A percentile compares a stretch with the other conserved stretches of the same genome.
Conservation (phyloP, 257 asterid genomes). For the Primulina eburnea region DNA sequence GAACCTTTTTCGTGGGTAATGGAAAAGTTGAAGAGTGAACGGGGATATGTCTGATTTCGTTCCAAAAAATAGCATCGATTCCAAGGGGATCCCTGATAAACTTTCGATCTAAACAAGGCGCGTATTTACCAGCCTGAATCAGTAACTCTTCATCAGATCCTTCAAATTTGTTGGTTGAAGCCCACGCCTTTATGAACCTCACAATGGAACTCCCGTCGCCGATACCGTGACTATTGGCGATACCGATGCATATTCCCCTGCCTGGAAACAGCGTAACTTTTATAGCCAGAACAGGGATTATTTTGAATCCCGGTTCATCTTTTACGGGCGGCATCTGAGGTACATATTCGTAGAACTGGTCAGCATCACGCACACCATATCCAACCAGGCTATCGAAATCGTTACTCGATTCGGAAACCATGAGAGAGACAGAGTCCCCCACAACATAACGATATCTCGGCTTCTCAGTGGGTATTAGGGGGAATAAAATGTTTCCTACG, state of each 20-base stretch:
- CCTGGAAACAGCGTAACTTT: conserved; percentile 35
- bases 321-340: conserved; percentile 24
- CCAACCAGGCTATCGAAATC: conserved; percentile 29
- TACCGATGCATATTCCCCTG: conserved; percentile 31
- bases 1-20: conserved; percentile 1
- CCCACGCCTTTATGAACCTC: conserved; percentile 31
- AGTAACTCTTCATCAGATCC: neutral
- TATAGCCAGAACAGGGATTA: conserved; percentile 25
- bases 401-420: conserved; percentile 26
- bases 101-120: conserved; percentile 9
- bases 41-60: neutral
- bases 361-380: conserved; percentile 25
- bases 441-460: conserved; percentile 31
- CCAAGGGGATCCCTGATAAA: conserved; percentile 18
- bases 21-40: neutral
- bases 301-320: neutral
- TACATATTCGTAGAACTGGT: conserved; percentile 29
- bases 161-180: conserved; percentile 1
- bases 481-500: conserved; percentile 41
- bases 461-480: conserved; percentile 13
- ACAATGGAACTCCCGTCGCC: conserved; percentile 28
- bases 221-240: conserved; percentile 22
- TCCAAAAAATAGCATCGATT: conserved; percentile 14
- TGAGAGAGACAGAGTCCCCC: conserved; percentile 42
- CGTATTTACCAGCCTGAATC: neutral